phyloP scores from a whole-genome alignment of 768 basidiomycete genomes.

The Dacryopinax primogenitus region DNA sequence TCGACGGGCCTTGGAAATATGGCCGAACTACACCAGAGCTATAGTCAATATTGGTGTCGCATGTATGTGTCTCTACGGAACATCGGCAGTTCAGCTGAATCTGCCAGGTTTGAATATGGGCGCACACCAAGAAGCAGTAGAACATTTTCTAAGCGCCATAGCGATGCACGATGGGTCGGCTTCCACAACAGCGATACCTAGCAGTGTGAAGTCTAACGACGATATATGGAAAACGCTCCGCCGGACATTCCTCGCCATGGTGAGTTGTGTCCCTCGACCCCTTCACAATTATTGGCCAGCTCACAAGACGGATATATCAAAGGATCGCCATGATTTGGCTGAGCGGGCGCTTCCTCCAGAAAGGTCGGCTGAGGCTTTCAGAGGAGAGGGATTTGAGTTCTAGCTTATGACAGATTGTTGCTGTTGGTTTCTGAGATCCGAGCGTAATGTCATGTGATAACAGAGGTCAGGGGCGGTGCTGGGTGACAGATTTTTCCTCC shows the following conservation, averaged over 20 bases:
- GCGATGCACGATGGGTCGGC: slow-evolving; percentile 35
- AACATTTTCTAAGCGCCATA: slow-evolving; percentile 83
- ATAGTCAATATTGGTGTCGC: slow-evolving; percentile 98
- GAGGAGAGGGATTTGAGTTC: slow-evolving; percentile 81
- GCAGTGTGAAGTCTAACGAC: slow-evolving; percentile 46
- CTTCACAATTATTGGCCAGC: neutral
- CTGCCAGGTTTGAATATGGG: slow-evolving; percentile 82
- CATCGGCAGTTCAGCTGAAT: slow-evolving; percentile 11
- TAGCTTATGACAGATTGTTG: no score
- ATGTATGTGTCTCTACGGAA: slow-evolving; percentile 42
- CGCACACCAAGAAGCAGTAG: slow-evolving; percentile 86
- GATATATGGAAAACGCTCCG: slow-evolving; percentile 85
- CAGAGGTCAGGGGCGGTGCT: no score
- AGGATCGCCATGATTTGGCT: slow-evolving; percentile 75
- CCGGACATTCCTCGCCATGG: slow-evolving; percentile 70
- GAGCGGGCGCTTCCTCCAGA: slow-evolving; percentile 54
- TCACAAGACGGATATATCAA: slow-evolving; percentile 1
- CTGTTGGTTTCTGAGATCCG: no score
- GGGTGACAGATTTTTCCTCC: no score
- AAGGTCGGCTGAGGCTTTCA: slow-evolving; percentile 48
- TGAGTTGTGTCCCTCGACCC: slow-evolving; percentile 27
- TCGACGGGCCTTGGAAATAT: slow-evolving; percentile 72
- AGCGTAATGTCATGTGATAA: no score
- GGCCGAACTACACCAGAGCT: slow-evolving; percentile 92
- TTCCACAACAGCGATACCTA: neutral